A percentile compares a stretch with the other conserved stretches of the same genome.
Evolutionary conservation across 495 filamentous ascomycete species (phyloP).

Genomic region (Aspergillus panamensis): DNA sequence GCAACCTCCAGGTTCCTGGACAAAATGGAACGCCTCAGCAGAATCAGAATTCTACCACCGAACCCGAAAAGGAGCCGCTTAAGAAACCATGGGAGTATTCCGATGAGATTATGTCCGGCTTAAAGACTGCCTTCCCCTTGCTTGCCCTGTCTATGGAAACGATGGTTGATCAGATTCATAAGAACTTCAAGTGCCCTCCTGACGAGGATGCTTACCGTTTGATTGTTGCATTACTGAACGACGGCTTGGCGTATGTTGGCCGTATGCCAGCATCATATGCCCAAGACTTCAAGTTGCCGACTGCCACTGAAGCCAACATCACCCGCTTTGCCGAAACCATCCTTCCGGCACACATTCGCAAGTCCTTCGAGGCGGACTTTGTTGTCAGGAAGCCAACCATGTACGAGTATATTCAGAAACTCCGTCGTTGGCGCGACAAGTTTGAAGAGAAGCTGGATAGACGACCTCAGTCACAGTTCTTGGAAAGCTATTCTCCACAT

Average conservation of each 20-base stretch:
- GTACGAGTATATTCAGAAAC: conserved; percentile 95
- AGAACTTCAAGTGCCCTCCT: conserved; percentile 97
- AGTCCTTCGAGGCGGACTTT: conserved; percentile 94
- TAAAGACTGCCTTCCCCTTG: conserved; percentile 95
- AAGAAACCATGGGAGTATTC: conserved; percentile 94
- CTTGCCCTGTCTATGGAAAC: conserved; percentile 98
- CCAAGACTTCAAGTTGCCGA: conserved; percentile 84
- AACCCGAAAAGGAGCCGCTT: conserved; percentile 42
- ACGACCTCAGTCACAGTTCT: conserved; percentile 60
- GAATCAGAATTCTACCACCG: conserved; percentile 22
- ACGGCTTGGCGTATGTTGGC: conserved; percentile 83
- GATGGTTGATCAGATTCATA: conserved; percentile 97
- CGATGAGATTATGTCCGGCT: conserved; percentile 87
- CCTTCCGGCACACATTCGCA: conserved; percentile 84
- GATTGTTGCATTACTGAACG: conserved; percentile 95
- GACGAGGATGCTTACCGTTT: conserved; percentile 97
- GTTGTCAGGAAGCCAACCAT: conserved; percentile 90
- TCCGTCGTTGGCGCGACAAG: conserved; percentile 93
- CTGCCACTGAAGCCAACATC: conserved; percentile 91
- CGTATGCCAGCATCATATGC: conserved; percentile 81
- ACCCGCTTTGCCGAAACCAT: conserved; percentile 95
- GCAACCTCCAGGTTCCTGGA: conserved; percentile 42
- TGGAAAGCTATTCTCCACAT: conserved; percentile 81
- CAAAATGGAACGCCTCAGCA: conserved; percentile 33
- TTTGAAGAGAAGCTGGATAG: conserved; percentile 97